Percentiles rank a stretch among this genome's conserved stretches.
Evolutionary conservation across 257 asterid genomes (phyloP).

Genomic region (Sherardia arvensis): DNA sequence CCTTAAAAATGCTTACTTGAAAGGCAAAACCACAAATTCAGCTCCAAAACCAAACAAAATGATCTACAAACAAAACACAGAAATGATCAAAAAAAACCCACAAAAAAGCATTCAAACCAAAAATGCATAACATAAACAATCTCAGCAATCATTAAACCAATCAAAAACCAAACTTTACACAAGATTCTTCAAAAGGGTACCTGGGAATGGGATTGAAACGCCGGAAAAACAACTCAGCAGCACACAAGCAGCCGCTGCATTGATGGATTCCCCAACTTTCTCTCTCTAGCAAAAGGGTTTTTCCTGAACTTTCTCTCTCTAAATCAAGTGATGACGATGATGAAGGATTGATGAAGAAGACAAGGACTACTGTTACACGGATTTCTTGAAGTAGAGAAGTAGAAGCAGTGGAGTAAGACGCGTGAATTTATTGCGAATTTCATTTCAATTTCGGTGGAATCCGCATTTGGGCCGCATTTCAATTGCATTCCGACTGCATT

Average conservation of each 20-base stretch:
- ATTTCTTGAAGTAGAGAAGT: slow-evolving; percentile 32
- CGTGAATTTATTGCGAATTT: slow-evolving; percentile 56
- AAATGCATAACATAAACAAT: background rate
- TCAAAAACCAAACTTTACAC: background rate
- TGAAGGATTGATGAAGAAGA: slow-evolving; percentile 1
- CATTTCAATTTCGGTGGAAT: slow-evolving; percentile 38
- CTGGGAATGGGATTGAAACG: slow-evolving; percentile 11
- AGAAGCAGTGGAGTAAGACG: slow-evolving; percentile 24
- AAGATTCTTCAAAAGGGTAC: background rate
- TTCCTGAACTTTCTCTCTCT: background rate
- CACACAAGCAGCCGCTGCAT: slow-evolving; percentile 25
- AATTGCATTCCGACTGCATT: slow-evolving; percentile 84
- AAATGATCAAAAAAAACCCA: background rate
- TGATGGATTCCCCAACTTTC: slow-evolving; percentile 7
- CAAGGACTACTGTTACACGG: slow-evolving; percentile 44
- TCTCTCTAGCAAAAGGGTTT: background rate
- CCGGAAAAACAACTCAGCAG: slow-evolving; percentile 12
- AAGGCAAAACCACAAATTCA: background rate
- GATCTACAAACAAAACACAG: background rate
- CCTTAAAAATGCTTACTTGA: background rate
- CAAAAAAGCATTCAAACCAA: background rate
- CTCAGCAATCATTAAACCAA: background rate
- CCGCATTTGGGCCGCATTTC: slow-evolving; percentile 45
- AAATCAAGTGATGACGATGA: slow-evolving; percentile 4
- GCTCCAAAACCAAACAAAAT: background rate